A percentile compares a stretch with the other conserved stretches of the same genome.
phyloP scores from a whole-genome alignment of 1,284 basidiomycete species.

The Ganoderma resinaceum region DNA sequence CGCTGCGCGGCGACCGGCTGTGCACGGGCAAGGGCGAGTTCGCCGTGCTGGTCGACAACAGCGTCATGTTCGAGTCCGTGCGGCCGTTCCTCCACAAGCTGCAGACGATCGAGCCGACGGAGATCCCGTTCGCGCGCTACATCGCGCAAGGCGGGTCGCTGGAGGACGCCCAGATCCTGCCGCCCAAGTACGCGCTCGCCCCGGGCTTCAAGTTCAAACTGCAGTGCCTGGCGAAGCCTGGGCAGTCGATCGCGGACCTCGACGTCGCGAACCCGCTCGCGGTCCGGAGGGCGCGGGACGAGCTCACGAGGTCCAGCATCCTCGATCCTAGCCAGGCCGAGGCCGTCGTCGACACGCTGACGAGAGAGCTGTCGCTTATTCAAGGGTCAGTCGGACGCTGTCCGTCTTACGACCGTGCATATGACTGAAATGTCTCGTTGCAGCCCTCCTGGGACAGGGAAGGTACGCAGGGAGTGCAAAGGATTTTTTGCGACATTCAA shows the following conservation, averaged over 20 bases:
- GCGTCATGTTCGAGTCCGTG: slow-evolving; percentile 40
- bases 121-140: slow-evolving; percentile 38
- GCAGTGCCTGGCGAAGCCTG: slow-evolving; percentile 43
- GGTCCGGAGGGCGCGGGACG: slow-evolving; percentile 48
- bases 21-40: slow-evolving; percentile 26
- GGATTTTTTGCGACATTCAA: neutral
- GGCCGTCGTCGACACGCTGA: slow-evolving; percentile 66
- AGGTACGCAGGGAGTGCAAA: no score
- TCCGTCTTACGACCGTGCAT: no score
- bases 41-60: slow-evolving; percentile 39
- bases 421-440: no score
- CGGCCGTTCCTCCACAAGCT: slow-evolving; percentile 41
- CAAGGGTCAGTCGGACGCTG: no score
- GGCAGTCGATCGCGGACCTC: slow-evolving; percentile 29
- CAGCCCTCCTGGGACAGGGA: slow-evolving; percentile 80
- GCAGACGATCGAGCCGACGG: slow-evolving; percentile 38
- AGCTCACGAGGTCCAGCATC: slow-evolving; percentile 53
- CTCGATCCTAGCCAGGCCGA: slow-evolving; percentile 74
- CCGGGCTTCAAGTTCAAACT: slow-evolving; percentile 40
- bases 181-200: slow-evolving; percentile 37
- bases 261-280: slow-evolving; percentile 28
- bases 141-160: slow-evolving; percentile 45
- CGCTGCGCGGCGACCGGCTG: slow-evolving; percentile 33
- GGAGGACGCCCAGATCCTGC: slow-evolving; percentile 19
- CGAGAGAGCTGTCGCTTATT: slow-evolving; percentile 66